Percentiles rank a stretch among this genome's conserved stretches.
Evolutionary conservation across 2,329 filamentous ascomycete species (phyloP).

Genomic region (Sporothrix dimorphospora): DNA sequence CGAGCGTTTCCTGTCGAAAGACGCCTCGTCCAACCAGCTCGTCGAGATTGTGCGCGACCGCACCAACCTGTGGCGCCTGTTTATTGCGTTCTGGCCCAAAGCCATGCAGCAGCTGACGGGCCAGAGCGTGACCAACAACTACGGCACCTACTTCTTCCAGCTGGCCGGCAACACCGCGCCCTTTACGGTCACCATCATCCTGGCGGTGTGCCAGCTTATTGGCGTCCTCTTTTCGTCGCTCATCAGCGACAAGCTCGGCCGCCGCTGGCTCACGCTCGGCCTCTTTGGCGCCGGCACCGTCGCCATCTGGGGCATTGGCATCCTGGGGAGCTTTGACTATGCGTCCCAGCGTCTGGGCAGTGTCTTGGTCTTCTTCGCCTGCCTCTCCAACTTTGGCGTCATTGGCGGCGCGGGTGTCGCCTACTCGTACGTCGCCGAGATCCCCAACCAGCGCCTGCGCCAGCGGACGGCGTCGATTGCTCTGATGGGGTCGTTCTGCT

Average conservation of each 20-base stretch:
- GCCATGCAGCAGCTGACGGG: constrained; percentile 24
- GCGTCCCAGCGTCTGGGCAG: background rate
- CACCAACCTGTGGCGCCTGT: constrained; percentile 26
- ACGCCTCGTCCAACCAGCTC: constrained; percentile 9
- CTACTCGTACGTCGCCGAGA: constrained; percentile 24
- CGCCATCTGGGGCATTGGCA: constrained; percentile 21
- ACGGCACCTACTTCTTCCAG: constrained; percentile 24
- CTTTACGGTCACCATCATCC: constrained; percentile 20
- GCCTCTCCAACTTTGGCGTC: constrained; percentile 25
- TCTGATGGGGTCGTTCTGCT: constrained; percentile 20
- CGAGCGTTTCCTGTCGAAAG: constrained; percentile 3
- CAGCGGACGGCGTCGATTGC: constrained; percentile 18
- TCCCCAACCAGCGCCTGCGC: constrained; percentile 20
- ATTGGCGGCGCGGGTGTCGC: constrained; percentile 23
- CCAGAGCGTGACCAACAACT: constrained; percentile 24
- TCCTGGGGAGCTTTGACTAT: constrained; percentile 22
- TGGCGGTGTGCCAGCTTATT: constrained; percentile 21
- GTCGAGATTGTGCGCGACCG: constrained; percentile 15
- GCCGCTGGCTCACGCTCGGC: constrained; percentile 17
- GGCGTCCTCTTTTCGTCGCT: constrained; percentile 9
- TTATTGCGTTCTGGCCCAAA: constrained; percentile 23
- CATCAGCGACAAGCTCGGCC: constrained; percentile 18
- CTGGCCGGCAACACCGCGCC: constrained; percentile 21
- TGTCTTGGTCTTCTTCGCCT: constrained; percentile 14
- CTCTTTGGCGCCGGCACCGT: constrained; percentile 15